Conservation (phyloP, 176 grass and related monocot species). For the Zoysia japonica region DNA sequence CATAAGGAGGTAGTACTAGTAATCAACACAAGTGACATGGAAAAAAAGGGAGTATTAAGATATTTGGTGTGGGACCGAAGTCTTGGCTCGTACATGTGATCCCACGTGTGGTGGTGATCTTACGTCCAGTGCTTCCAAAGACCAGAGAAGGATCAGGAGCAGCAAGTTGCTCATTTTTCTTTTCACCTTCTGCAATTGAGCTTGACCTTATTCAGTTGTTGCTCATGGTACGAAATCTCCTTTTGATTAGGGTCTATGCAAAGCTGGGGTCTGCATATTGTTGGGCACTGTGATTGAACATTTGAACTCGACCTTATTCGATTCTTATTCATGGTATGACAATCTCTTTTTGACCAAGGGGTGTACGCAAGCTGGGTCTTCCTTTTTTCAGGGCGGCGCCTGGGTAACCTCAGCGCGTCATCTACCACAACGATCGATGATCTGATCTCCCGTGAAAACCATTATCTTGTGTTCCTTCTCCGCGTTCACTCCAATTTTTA, state of each 20-base stretch:
- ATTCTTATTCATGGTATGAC: no score
- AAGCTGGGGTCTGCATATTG: not conserved
- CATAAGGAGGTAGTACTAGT: not conserved
- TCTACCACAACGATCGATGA: not conserved
- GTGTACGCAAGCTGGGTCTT: no score
- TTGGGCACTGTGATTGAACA: no score
- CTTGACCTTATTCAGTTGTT: slow-evolving; percentile 27
- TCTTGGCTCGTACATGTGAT: slow-evolving; percentile 32
- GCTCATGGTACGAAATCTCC: not conserved
- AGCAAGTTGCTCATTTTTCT: not conserved
- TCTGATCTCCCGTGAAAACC: not conserved
- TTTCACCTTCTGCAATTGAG: not conserved
- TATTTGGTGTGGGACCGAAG: slow-evolving; percentile 10
- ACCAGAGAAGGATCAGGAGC: not conserved
- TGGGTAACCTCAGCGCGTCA: not conserved
- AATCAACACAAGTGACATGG: not conserved
- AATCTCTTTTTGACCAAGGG: no score
- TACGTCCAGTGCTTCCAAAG: not conserved
- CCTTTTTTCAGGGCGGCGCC: not conserved
- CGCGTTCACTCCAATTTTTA: not conserved
- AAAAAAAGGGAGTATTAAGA: not conserved
- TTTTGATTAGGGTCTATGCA: not conserved
- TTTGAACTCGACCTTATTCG: no score
- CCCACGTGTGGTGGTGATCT: slow-evolving; percentile 44
- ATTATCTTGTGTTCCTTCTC: not conserved